A percentile compares a stretch with the other conserved stretches of the same genome.
These are phyloP conservation scores for Ensete ventricosum DNA, from an alignment of 176 grass and related monocot species.

Conservation along the genomic window DNA sequence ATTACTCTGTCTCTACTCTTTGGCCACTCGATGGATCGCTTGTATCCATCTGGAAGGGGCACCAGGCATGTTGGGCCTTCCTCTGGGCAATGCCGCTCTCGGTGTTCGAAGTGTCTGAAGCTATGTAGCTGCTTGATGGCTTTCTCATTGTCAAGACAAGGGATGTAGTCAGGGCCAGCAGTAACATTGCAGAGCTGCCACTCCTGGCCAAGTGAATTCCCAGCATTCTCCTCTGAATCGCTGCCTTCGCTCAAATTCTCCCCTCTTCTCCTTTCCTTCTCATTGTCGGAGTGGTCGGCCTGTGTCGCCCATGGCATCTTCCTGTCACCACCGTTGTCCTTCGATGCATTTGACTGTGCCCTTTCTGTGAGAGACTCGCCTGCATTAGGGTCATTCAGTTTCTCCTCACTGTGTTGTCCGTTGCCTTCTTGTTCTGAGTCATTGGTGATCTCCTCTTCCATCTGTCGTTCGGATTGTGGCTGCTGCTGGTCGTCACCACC, in stretches of 20 bases:
- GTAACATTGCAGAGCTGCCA: conserved; percentile 63
- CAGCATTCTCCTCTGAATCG: conserved; percentile 10
- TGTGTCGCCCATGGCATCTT: conserved; percentile 58
- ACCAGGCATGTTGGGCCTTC: conserved; percentile 74
- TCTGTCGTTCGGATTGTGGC: conserved; percentile 9
- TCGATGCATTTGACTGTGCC: conserved; percentile 8
- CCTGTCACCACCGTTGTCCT: conserved; percentile 7
- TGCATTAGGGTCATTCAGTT: neutral
- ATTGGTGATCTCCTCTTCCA: neutral
- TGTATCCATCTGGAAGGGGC: conserved; percentile 49
- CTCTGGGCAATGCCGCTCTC: conserved; percentile 82
- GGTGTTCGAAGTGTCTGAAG: conserved; percentile 72
- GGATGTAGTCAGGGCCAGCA: conserved; percentile 73
- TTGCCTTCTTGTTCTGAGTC: neutral
- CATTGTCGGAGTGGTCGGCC: conserved; percentile 49
- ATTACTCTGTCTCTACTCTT: conserved; percentile 72
- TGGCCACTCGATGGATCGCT: conserved; percentile 63
- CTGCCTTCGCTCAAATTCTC: conserved; percentile 23
- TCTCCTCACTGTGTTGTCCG: neutral
- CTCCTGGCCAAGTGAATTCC: conserved; percentile 27
- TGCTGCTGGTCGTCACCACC: conserved; percentile 19
- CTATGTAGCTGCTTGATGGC: conserved; percentile 88
- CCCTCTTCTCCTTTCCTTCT: conserved; percentile 56
- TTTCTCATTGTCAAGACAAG: conserved; percentile 87
- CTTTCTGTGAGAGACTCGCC: conserved; percentile 21